Percentiles rank a stretch among this genome's conserved stretches.
These are phyloP conservation scores for Chimonanthus praecox DNA, from an alignment of 164 flowering plant species.

Conservation along the genomic window DNA sequence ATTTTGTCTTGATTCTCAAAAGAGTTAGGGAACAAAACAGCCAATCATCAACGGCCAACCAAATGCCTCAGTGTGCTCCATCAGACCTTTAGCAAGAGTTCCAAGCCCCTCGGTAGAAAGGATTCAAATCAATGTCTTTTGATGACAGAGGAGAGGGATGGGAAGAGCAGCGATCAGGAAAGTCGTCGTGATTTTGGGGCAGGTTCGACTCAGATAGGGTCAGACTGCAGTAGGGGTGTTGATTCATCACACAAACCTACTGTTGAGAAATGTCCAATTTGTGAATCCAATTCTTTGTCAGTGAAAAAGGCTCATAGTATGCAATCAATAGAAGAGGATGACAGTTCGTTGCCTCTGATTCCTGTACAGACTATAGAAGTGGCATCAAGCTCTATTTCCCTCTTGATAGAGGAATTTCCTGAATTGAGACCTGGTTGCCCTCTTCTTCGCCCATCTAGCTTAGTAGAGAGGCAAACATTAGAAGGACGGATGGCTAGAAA, in stretches of 20 bases:
- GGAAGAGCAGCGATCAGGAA: neutral
- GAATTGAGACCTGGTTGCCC: slow-evolving; percentile 87
- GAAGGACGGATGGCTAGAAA: slow-evolving; percentile 17
- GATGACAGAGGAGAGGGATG: neutral
- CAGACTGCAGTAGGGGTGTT: neutral
- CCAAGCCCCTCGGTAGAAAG: slow-evolving; percentile 22
- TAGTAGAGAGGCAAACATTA: slow-evolving; percentile 15
- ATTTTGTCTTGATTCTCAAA: neutral
- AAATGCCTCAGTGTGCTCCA: slow-evolving; percentile 39
- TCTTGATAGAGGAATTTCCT: slow-evolving; percentile 36
- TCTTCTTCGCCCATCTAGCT: slow-evolving; percentile 48
- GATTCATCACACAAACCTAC: neutral
- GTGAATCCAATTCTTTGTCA: slow-evolving; percentile 20
- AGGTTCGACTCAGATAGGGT: slow-evolving; percentile 1
- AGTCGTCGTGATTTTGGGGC: slow-evolving; percentile 4
- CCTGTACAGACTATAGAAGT: slow-evolving; percentile 41
- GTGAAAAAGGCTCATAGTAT: slow-evolving; percentile 6
- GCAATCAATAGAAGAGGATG: slow-evolving; percentile 17
- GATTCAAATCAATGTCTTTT: neutral
- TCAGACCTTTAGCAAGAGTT: slow-evolving; percentile 33
- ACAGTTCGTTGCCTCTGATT: slow-evolving; percentile 57
- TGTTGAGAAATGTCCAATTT: slow-evolving; percentile 48
- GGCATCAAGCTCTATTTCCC: slow-evolving; percentile 33
- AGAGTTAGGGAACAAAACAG: neutral
- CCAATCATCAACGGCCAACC: neutral